These are phyloP conservation scores for Citrus inodora DNA, from an alignment of 345 rosid genomes.

Conservation along the genomic window DNA sequence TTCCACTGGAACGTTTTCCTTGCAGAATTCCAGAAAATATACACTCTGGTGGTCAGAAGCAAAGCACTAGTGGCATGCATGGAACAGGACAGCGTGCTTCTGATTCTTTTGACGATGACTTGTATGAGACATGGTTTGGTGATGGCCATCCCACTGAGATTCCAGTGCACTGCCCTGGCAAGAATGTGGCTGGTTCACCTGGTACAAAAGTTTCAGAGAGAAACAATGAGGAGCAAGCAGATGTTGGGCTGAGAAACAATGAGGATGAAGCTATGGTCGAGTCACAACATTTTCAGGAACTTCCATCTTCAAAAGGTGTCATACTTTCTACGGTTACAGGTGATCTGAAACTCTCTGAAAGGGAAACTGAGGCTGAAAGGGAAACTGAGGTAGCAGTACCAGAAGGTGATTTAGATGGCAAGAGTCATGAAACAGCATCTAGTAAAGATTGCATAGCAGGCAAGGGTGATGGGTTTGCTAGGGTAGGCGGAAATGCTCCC, in stretches of 20 bases:
- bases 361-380: conserved; percentile 9
- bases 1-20: conserved; percentile 47
- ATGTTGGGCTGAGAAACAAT: conserved; percentile 11
- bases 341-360: background rate
- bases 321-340: conserved; percentile 7
- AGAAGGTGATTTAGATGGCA: background rate
- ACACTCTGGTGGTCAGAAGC: conserved; percentile 27
- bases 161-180: conserved; percentile 16
- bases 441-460: conserved; percentile 12
- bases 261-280: conserved; percentile 31
- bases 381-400: conserved; percentile 4
- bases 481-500: background rate
- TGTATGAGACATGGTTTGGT: conserved; percentile 34
- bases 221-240: conserved; percentile 23
- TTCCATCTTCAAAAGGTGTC: conserved; percentile 20
- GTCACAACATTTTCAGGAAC: conserved; percentile 23
- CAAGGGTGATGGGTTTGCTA: conserved; percentile 5
- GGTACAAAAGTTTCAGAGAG: conserved; percentile 17
- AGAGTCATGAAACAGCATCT: conserved; percentile 6
- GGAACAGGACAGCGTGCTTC: conserved; percentile 16
- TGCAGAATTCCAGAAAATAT: conserved; percentile 17
- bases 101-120: conserved; percentile 42
- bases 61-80: conserved; percentile 14
- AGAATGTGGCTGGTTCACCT: conserved; percentile 17
- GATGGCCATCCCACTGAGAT: conserved; percentile 22